Conservation (phyloP, 805 yeast species). For the Scheffersomyces spartinae region DNA sequence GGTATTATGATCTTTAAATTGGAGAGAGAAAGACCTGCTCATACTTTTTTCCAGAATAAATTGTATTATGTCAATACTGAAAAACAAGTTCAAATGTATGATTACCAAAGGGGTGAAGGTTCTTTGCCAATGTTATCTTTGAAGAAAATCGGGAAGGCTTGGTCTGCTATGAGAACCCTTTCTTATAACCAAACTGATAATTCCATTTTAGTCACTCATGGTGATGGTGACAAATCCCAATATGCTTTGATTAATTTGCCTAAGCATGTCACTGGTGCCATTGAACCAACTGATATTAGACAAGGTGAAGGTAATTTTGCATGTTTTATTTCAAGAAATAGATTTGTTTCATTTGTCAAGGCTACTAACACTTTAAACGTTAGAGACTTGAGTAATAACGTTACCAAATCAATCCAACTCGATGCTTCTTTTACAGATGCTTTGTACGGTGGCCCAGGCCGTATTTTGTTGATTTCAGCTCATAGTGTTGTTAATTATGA, state of each 20-base stretch:
- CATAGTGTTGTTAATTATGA: conserved; percentile 74
- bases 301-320: conserved; percentile 82
- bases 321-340: conserved; percentile 84
- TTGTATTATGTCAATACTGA: conserved; percentile 70
- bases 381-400: conserved; percentile 69
- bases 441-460: conserved; percentile 71
- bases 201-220: conserved; percentile 72
- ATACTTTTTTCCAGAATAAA: conserved; percentile 57
- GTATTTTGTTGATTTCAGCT: conserved; percentile 62
- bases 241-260: conserved; percentile 75
- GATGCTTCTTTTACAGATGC: conserved; percentile 63
- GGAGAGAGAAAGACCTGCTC: conserved; percentile 97
- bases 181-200: conserved; percentile 91
- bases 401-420: conserved; percentile 70
- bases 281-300: conserved; percentile 74
- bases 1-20: conserved; percentile 98
- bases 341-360: conserved; percentile 75
- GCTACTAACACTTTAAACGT: conserved; percentile 60
- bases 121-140: conserved; percentile 74
- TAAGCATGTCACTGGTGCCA: conserved; percentile 83
- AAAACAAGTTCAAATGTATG: conserved; percentile 75
- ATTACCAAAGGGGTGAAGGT: conserved; percentile 49
- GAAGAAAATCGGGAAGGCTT: conserved; percentile 73
- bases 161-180: conserved; percentile 76
- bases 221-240: conserved; percentile 51